Conservation (phyloP, 1,284 basidiomycete species). For the Gymnopus androsaceus region DNA sequence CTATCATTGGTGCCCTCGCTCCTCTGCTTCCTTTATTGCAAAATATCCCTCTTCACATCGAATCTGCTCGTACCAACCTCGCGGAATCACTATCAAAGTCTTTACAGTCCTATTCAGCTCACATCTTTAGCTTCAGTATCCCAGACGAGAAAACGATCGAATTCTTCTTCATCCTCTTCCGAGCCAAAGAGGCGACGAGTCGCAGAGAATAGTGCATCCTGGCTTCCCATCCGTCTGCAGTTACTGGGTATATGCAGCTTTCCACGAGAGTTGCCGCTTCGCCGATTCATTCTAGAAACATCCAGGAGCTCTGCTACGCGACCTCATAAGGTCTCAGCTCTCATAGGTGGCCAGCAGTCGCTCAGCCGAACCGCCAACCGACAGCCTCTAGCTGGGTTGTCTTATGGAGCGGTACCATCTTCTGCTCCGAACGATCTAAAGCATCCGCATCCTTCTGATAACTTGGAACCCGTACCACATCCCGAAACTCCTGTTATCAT, state of each 20-base stretch:
- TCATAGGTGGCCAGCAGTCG: constrained; percentile 1
- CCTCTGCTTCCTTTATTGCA: constrained; percentile 62
- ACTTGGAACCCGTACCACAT: not conserved
- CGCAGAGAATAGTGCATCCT: constrained; percentile 13
- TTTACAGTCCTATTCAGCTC: constrained; percentile 13
- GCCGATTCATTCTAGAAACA: not conserved
- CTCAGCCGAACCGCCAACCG: constrained; percentile 15
- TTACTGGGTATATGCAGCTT: not conserved
- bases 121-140: not conserved
- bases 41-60: constrained; percentile 56
- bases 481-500: not conserved
- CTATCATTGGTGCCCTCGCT: constrained; percentile 49
- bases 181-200: constrained; percentile 15
- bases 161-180: not conserved
- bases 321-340: not conserved
- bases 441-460: not conserved
- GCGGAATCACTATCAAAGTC: constrained; percentile 36
- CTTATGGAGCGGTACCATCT: not conserved
- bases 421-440: not conserved
- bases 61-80: constrained; percentile 45
- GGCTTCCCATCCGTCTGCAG: not conserved
- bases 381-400: constrained; percentile 21
- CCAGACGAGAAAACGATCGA: not conserved
- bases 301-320: not conserved
- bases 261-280: not conserved